Evolutionary conservation across 2,329 filamentous ascomycete genomes (phyloP).

Genomic region (Tolypocladium ophioglossoides): DNA sequence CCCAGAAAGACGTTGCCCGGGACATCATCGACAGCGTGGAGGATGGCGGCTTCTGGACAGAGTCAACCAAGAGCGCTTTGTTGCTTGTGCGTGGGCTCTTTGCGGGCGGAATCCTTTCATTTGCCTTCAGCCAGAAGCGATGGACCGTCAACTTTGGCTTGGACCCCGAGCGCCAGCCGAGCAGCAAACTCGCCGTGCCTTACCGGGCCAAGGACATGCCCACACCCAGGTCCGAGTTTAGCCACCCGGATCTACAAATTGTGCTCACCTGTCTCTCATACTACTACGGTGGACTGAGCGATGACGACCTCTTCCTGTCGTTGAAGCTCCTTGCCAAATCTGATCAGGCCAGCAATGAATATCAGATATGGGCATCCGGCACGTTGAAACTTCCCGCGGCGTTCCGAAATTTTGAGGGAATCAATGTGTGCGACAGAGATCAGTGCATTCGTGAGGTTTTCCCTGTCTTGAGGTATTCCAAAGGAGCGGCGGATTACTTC

Average conservation of each 20-base stretch:
- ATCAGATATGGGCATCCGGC: conserved; percentile 30
- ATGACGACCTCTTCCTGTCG: conserved; percentile 34
- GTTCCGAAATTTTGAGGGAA: conserved; percentile 29
- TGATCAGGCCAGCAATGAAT: conserved; percentile 40
- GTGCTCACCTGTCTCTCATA: conserved; percentile 40
- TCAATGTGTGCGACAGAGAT: conserved; percentile 45
- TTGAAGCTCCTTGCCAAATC: conserved; percentile 36
- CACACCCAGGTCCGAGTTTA: conserved; percentile 42
- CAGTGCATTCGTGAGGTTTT: conserved; percentile 40
- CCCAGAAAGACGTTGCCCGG: conserved; percentile 14
- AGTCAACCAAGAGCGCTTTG: conserved; percentile 24
- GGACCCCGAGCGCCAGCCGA: conserved; percentile 26
- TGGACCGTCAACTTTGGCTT: conserved; percentile 55
- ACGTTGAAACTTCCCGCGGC: conserved; percentile 16
- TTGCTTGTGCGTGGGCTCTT: conserved; percentile 41
- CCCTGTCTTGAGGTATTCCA: conserved; percentile 36
- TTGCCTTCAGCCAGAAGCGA: conserved; percentile 41
- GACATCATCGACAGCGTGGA: conserved; percentile 22
- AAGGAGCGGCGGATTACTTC: conserved; percentile 49
- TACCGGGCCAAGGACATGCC: conserved; percentile 48
- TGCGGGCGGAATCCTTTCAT: conserved; percentile 38
- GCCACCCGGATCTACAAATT: conserved; percentile 46
- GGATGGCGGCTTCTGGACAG: conserved; percentile 23
- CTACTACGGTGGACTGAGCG: conserved; percentile 41
- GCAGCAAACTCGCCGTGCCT: conserved; percentile 40